Base-by-base conservation (phyloP, 1,139 yeast species). In the Taphrina betulina region DNA sequence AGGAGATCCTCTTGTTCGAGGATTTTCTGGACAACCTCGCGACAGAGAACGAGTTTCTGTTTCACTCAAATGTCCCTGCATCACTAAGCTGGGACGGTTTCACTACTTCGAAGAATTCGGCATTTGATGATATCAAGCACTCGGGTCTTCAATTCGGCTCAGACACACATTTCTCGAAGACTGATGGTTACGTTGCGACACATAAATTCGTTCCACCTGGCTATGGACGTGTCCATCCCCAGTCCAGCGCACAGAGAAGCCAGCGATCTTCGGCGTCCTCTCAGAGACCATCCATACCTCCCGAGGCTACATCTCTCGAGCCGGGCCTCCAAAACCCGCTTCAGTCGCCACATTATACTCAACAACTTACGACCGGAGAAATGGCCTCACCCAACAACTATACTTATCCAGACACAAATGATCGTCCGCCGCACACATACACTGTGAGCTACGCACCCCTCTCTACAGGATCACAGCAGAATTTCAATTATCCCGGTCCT, bases 21-120 rank as follows among this genome's bases (percentile, higher is more conserved):
- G 65, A 63, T 26, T 72, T 72, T 58, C 62, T 72, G 50, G 75
- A 71, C 58, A 69, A 66, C 53, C 66, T 72, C 42, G 65, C 71
- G 17, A 65, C 63, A n/a, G 73, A 71, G 58, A 69, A 73, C 3
- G 65, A 69, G 50, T 67, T 67, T 57, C 53, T 68, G 31, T 63
- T 67, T 51, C 68, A 69, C 51, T 72, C 72, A n/a, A 65, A 66
- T 36, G 58, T 66, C 23, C 63, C 63, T 5, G 68, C 66, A 17
- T 64, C 60, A 20, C 61, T 66, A 35, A 60, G 58, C 58, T 40
- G 56, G 74, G 68, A 58, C 62, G 71, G 57, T 72, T 71, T 57
- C 36, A 59, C 54, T 58, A 41, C 53, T 40, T 26, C 34, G 57
- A 19, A 28, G 31, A 29, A 24, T 48, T 19, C 58, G 63, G 53